Conservation (phyloP, 192 early-diverging fungal genomes). For the Linderina pennispora region DNA sequence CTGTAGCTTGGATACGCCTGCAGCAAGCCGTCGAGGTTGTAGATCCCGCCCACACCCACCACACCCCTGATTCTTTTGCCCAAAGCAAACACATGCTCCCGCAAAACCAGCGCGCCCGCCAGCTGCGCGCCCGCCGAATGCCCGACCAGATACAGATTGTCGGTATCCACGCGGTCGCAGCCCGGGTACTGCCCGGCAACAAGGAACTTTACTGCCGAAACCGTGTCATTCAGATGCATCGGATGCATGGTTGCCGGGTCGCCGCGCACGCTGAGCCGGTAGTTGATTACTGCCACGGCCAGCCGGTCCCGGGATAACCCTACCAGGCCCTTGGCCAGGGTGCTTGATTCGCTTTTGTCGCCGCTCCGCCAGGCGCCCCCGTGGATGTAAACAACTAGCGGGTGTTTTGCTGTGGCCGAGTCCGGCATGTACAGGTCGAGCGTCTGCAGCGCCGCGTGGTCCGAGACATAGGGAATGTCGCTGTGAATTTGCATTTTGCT, state of each 20-base stretch:
- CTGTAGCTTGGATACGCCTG: slow-evolving; percentile 57
- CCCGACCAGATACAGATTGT: slow-evolving; percentile 54
- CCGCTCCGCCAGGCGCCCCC: slow-evolving; percentile 85
- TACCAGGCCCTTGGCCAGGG: slow-evolving; percentile 50
- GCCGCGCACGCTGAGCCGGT: slow-evolving; percentile 50
- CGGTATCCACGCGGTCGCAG: slow-evolving; percentile 13
- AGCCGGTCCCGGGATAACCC: slow-evolving; percentile 15
- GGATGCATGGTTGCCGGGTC: slow-evolving; percentile 53
- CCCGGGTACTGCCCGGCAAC: slow-evolving; percentile 15
- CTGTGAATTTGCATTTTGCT: slow-evolving; percentile 5
- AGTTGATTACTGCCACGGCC: slow-evolving; percentile 67
- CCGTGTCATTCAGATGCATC: slow-evolving; percentile 59
- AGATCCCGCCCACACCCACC: slow-evolving; percentile 79
- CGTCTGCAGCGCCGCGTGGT: slow-evolving; percentile 33
- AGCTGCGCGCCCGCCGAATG: slow-evolving; percentile 80
- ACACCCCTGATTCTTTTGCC: slow-evolving; percentile 49
- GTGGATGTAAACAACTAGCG: slow-evolving; percentile 68
- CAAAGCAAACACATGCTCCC: slow-evolving; percentile 22
- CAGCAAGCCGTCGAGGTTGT: slow-evolving; percentile 65
- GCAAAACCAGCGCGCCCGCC: slow-evolving; percentile 52
- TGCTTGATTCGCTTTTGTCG: slow-evolving; percentile 57
- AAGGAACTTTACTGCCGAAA: slow-evolving; percentile 49
- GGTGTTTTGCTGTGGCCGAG: slow-evolving; percentile 4
- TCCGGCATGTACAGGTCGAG: slow-evolving; percentile 59
- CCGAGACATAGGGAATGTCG: slow-evolving; percentile 23